Evolutionary conservation across 73 alveolate genomes (phyloP), one percentile per base, ranked within the genome.

Genomic region (Uronychia setigera): DNA sequence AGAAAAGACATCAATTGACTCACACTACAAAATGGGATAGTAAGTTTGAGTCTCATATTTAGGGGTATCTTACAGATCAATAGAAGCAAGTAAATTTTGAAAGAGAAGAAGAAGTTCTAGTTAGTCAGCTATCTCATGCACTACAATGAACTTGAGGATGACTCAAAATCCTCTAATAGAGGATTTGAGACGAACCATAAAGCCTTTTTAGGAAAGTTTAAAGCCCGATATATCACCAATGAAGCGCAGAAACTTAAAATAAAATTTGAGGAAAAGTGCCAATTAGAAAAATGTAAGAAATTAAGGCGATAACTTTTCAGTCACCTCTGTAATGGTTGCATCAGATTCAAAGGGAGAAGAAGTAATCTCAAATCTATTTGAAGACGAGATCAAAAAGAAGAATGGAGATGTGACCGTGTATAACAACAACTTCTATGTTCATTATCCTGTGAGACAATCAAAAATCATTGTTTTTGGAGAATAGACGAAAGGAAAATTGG

Each of bases 401-500:
- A 81, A 81, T 34, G 57, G 78, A 26, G 87, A 59, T 29, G 59
- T 82, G 9, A 58, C 35, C 26, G 28, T 82, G 0, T 76, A n/a
- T 81, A 76, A 74, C 58, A 59, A 35, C 35, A 34, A 60, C 28
- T 58, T 88, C 76, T 88, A 77, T 35, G 74, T 78, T 32, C 88
- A 81, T 34, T 88, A 88, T 74, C 94, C 94, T 0, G 25, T 30
- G 31, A 59, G 46, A 29, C 82, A 82, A 32, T 58, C 80, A 13
- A 76, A 57, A 11, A 77, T 88, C 57, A 77, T 88, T 32, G 88
- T 78, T 9, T 88, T 88, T 78, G 94, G 94, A 58, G 88, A 83
- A 26, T 29, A 78, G 58, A 59, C 33, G 13, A 14, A 31, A 13
- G 59, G 76, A 26, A 82, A 77, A 59, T 59, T 88, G 13, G 94